A percentile compares a stretch with the other conserved stretches of the same genome.
Evolutionary conservation across 179 eudicot species (phyloP).

Genomic region (Silene vulgaris): DNA sequence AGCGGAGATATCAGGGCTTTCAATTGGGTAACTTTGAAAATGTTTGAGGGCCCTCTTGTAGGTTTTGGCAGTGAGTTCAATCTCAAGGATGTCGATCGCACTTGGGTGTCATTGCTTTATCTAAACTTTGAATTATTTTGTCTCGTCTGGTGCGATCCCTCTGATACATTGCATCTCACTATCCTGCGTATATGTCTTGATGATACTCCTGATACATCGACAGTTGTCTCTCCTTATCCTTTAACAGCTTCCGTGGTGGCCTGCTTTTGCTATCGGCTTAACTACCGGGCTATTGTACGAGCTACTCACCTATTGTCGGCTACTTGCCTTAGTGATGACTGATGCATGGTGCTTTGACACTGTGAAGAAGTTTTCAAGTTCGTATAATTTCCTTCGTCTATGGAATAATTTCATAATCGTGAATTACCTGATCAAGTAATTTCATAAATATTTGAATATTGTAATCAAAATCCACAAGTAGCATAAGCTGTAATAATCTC

Average conservation of each 20-base stretch:
- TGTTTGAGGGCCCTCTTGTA: not conserved
- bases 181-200: not conserved
- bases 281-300: not conserved
- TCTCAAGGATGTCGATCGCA: not conserved
- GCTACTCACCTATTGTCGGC: not conserved
- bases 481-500: too few species aligned
- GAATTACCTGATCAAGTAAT: too few species aligned
- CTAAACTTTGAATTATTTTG: not conserved
- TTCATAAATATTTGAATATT: too few species aligned
- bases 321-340: not conserved
- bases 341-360: too few species aligned
- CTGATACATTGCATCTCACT: not conserved
- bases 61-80: not conserved
- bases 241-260: not conserved
- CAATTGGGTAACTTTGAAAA: not conserved
- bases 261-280: not conserved
- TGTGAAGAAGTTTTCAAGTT: too few species aligned
- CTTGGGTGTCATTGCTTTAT: not conserved
- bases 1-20: not conserved
- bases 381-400: too few species aligned
- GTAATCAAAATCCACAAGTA: too few species aligned
- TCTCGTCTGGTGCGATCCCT: not conserved
- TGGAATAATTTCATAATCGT: too few species aligned
- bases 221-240: not conserved
- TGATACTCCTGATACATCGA: not conserved